Percentiles rank a stretch among this genome's conserved stretches.
These are phyloP conservation scores for Ustanciosporium gigantosporum DNA, from an alignment of 1,284 basidiomycete genomes.

Conservation along the genomic window DNA sequence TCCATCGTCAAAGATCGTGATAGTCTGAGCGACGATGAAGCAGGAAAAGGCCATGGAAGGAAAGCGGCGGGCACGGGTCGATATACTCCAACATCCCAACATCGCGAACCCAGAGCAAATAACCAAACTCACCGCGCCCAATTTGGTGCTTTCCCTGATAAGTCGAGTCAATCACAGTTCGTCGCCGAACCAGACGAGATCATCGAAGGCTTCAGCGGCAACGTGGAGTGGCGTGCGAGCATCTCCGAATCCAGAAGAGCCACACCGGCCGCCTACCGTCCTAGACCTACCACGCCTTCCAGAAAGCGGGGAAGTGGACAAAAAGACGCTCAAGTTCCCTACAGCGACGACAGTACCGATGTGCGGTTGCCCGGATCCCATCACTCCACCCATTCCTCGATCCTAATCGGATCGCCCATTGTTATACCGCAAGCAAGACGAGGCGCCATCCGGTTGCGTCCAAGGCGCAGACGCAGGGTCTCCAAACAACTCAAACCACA, in stretches of 20 bases:
- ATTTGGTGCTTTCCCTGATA: background rate
- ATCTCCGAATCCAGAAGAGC: conserved; percentile 31
- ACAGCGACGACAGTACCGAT: conserved; percentile 30
- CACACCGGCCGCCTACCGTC: conserved; percentile 44
- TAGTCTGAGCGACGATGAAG: conserved; percentile 44
- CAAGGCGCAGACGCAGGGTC: conserved; percentile 12
- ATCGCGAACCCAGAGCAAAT: background rate
- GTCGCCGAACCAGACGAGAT: conserved; percentile 7
- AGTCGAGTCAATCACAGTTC: conserved; percentile 1
- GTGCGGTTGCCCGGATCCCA: conserved; percentile 13
- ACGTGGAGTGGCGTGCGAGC: conserved; percentile 19
- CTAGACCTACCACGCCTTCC: conserved; percentile 17
- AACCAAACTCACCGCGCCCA: conserved; percentile 5
- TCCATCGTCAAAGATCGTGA: conserved; percentile 5
- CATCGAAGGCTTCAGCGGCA: conserved; percentile 9
- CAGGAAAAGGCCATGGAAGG: conserved; percentile 45
- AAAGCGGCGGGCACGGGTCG: conserved; percentile 23
- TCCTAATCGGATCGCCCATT: conserved; percentile 45
- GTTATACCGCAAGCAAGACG: conserved; percentile 50
- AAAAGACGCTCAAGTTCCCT: conserved; percentile 13
- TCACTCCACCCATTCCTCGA: conserved; percentile 32
- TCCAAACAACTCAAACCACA: conserved; percentile 10
- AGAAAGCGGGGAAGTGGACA: conserved; percentile 20
- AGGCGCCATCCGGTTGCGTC: conserved; percentile 35
- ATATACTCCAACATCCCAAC: conserved; percentile 32